Evolutionary conservation across 257 asterid species (phyloP), one percentile per base, ranked within the genome.

Genomic region (Solanum etuberosum): DNA sequence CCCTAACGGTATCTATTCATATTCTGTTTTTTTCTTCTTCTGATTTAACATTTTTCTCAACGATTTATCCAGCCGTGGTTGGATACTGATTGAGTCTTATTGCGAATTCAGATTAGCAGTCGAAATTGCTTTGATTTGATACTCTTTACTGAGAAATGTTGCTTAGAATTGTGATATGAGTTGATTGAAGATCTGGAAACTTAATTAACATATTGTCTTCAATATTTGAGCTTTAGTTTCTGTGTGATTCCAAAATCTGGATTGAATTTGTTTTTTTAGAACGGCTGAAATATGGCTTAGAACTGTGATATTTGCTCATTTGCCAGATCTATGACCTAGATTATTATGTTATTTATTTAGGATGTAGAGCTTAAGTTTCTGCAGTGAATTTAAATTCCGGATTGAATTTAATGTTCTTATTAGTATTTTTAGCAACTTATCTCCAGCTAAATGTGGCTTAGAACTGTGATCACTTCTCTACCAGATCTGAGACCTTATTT

Each of bases 1-100:
- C 96, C 88, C 61, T 81, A 18, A 81, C 85, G 68, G 85, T 81
- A 46, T 31, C 42, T 81, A 29, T 65, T 65, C 35, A 65, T 65
- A 25, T 11, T 63, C 34, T 65, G 16, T 12, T 65, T 65, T 65
- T 12, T 12, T 21, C 29, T 63, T 29, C 35, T 68, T 68, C 38
- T 68, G 37, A 68, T 74, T 74, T 74, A 74, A 4, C 48, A 34
- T 77, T 77, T 40, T 25, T 40, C 12, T 16, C 61, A 43, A 9
- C 84, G 84, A 78, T 78, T 78, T 43, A 14, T 84, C 65, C 27
- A 59, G 77, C 20, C 51, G 86, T 61, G 59, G 67, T 13, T 61
- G 11, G 46, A 71, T 35, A 84, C 78, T 84, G 86, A 63, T 57
- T 5, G 40, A 59, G 27, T 67, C 42, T 67, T 51, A 68, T 46